Evolutionary conservation across 164 flowering plant genomes (phyloP), one percentile per base, ranked within the genome.

Genomic region (Stephania japonica): DNA sequence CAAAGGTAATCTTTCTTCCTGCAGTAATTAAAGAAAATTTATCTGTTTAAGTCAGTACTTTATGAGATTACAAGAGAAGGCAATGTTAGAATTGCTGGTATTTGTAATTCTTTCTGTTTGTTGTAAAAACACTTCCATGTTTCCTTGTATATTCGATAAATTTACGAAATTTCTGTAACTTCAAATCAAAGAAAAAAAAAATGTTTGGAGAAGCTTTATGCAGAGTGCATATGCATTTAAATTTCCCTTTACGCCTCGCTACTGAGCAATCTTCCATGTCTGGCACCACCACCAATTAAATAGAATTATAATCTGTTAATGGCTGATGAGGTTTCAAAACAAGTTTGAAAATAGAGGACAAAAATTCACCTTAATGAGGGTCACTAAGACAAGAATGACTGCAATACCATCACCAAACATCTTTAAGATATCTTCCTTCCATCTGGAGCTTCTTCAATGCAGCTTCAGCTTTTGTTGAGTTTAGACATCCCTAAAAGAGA

Each of bases 351-450:
- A 11, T 11, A 47, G 53, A 11, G 53, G 12, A 47, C 53, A 47
- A 47, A 47, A 47, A 47, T 16, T 47, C 53, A 47, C 53, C 53
- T 47, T 47, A 11, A 16, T 47, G 53, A 47, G 16, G 53, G 53
- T 42, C 47, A 68, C 65, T 5, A 38, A 0, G 43, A 61, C 27
- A 42, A 68, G 23, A 61, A 42, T 18, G 19, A 47, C 25, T 18
- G 14, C 5, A 9, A 32, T 32, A 42, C n/a, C n/a, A 77, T 88
- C 83, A 90, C 95, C 95, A 90, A 23, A 90, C 92, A 75, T 90
- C 95, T 75, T 91, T 76, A 8, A 90, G 88, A 77, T 89, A 89
- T 18, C 95, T 75, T 49, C 91, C 90, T n/a, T 84, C 87, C 83
- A 78, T 82, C 63, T 89, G 93, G 26, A 90, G 86, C 70, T 89